Evolutionary conservation across 225 moss, liverwort and hornwort species (phyloP).

Genomic region (Rhytidiadelphus loreus): DNA sequence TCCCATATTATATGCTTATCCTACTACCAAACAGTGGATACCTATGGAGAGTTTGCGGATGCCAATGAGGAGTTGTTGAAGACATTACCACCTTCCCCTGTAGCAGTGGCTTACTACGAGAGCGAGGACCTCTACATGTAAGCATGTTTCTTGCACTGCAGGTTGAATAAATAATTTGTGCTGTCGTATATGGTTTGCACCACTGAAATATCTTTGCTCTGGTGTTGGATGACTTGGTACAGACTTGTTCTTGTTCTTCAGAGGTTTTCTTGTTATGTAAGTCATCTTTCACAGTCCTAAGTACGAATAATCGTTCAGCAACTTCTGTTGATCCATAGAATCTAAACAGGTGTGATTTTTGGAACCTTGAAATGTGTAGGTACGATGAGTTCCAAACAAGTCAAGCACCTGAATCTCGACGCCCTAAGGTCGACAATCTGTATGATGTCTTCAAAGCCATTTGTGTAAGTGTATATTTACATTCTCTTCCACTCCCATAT

Average conservation of each 20-base stretch:
- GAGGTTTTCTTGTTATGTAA: neutral
- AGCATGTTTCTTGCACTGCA: neutral
- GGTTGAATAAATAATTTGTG: neutral
- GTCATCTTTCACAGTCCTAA: neutral
- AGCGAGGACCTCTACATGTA: constrained; percentile 92
- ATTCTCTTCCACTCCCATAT: neutral
- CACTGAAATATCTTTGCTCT: neutral
- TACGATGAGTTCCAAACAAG: constrained; percentile 99
- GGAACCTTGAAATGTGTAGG: constrained; percentile 31
- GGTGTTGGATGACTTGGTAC: neutral
- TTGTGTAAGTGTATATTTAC: constrained; percentile 36
- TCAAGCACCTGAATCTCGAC: constrained; percentile 66
- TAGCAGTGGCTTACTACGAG: constrained; percentile 79
- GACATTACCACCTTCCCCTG: constrained; percentile 76
- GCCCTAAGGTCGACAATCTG: constrained; percentile 65
- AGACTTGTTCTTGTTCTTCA: neutral
- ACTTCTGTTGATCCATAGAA: neutral
- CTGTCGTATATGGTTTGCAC: neutral
- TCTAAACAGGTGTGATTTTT: neutral
- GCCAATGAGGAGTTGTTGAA: constrained; percentile 79
- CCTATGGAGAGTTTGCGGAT: constrained; percentile 84
- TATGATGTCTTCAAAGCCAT: constrained; percentile 92
- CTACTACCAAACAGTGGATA: constrained; percentile 58
- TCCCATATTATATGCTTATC: neutral
- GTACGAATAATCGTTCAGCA: neutral